Conservation (phyloP, 805 yeast species). For the Metschnikowia colocasiae region DNA sequence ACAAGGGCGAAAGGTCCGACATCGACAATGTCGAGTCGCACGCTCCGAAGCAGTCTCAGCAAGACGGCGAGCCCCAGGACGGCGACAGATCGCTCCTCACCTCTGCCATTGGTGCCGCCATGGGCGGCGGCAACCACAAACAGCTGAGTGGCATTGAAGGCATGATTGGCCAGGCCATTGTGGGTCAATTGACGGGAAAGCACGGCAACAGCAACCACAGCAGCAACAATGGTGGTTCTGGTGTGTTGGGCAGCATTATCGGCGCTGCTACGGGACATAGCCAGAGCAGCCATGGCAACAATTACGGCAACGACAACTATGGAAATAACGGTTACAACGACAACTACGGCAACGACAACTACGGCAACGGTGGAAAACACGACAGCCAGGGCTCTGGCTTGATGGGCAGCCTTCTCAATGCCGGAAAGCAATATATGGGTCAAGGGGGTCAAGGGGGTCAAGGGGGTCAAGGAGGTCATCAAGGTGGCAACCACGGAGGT, state of each 20-base stretch:
- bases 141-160: slow-evolving; percentile 14
- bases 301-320: neutral
- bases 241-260: slow-evolving; percentile 14
- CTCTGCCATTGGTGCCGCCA: slow-evolving; percentile 26
- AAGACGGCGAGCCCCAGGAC: slow-evolving; percentile 13
- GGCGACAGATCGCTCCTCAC: slow-evolving; percentile 27
- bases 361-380: neutral
- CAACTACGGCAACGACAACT: neutral
- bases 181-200: slow-evolving; percentile 16
- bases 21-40: neutral
- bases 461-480: slow-evolving; percentile 3
- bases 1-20: slow-evolving; percentile 18
- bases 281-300: slow-evolving; percentile 9
- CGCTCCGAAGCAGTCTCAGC: slow-evolving; percentile 9
- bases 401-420: slow-evolving; percentile 1
- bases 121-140: slow-evolving; percentile 23
- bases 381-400: slow-evolving; percentile 3
- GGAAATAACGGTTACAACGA: slow-evolving; percentile 1
- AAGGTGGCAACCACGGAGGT: slow-evolving; percentile 7
- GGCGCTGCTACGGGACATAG: slow-evolving; percentile 14
- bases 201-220: slow-evolving; percentile 20
- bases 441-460: slow-evolving; percentile 2
- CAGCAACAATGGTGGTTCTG: slow-evolving; percentile 10
- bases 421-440: slow-evolving; percentile 4
- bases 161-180: slow-evolving; percentile 17